phyloP scores from a whole-genome alignment of 306 rosid genomes.

The Trichosanthes cucumerina region DNA sequence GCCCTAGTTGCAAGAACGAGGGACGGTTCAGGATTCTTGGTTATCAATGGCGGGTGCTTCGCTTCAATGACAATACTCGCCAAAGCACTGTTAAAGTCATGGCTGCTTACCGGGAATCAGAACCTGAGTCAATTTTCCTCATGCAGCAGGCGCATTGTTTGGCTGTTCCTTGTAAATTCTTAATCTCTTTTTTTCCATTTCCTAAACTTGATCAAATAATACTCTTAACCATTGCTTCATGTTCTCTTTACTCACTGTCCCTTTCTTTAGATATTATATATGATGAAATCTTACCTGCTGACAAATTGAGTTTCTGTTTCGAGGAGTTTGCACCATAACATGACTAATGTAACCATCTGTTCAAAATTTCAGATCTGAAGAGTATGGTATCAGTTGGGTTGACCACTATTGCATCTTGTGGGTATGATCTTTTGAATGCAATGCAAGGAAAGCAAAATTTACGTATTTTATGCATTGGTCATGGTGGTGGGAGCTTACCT shows the following conservation, averaged over 20 bases:
- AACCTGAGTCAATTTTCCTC: constrained; percentile 38
- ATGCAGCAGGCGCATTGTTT: constrained; percentile 90
- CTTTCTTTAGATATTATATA: background rate
- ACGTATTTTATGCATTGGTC: constrained; percentile 78
- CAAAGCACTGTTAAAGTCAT: constrained; percentile 75
- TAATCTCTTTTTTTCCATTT: background rate
- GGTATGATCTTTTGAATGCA: constrained; percentile 44
- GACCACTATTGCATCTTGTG: constrained; percentile 57
- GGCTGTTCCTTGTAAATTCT: constrained; percentile 77
- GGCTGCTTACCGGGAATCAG: constrained; percentile 41
- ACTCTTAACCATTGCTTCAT: background rate
- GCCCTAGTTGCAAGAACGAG: constrained; percentile 20
- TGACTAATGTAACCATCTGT: background rate
- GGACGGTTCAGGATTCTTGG: constrained; percentile 56
- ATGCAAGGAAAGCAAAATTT: constrained; percentile 47
- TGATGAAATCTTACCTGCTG: background rate
- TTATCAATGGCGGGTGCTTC: constrained; percentile 87
- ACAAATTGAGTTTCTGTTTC: background rate
- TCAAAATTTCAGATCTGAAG: constrained; percentile 58
- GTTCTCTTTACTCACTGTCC: background rate
- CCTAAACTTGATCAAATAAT: background rate
- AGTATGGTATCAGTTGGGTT: constrained; percentile 84
- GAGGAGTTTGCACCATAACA: background rate
- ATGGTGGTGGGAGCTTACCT: constrained; percentile 95
- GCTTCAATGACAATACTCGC: constrained; percentile 69